Conservation (phyloP, 2,329 filamentous ascomycete genomes). For the Chaetomium sp. region DNA sequence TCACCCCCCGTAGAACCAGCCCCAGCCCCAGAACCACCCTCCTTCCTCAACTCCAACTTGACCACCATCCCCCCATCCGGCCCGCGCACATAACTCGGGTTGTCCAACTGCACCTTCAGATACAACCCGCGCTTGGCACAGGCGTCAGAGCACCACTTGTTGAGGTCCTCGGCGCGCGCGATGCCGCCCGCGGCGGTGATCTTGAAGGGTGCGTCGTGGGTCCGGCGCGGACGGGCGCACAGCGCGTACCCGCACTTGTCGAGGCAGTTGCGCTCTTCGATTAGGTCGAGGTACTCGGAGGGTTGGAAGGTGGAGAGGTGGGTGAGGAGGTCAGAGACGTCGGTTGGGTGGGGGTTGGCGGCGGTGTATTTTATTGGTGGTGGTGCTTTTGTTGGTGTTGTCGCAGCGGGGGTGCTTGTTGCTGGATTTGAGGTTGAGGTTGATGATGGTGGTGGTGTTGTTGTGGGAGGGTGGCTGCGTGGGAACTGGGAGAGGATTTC, state of each 20-base stretch:
- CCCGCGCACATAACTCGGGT: conserved; percentile 46
- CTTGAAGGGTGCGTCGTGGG: conserved; percentile 57
- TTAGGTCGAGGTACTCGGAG: conserved; percentile 79
- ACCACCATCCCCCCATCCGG: conserved; percentile 37
- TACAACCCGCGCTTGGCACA: conserved; percentile 79
- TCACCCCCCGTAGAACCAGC: background rate
- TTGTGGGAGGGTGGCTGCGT: conserved; percentile 22
- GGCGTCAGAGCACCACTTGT: conserved; percentile 78
- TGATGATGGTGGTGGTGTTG: no score
- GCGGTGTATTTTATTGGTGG: conserved; percentile 47
- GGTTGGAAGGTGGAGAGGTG: conserved; percentile 72
- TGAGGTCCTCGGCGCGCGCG: conserved; percentile 63
- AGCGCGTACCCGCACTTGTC: conserved; percentile 77
- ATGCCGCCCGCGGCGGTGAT: conserved; percentile 52
- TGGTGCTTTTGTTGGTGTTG: no score
- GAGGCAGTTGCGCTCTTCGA: conserved; percentile 82
- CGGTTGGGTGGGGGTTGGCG: conserved; percentile 31
- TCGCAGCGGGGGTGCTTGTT: no score
- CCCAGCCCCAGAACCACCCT: conserved; percentile 3
- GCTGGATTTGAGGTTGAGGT: no score
- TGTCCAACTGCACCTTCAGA: conserved; percentile 79
- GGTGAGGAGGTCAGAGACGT: conserved; percentile 42
- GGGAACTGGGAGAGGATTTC: conserved; percentile 63
- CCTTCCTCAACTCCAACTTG: conserved; percentile 48
- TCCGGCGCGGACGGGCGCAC: conserved; percentile 51